Evolutionary conservation across 306 rosid genomes (phyloP), one percentile per base, ranked within the genome.

Genomic region (Citrullus mucosospermus): DNA sequence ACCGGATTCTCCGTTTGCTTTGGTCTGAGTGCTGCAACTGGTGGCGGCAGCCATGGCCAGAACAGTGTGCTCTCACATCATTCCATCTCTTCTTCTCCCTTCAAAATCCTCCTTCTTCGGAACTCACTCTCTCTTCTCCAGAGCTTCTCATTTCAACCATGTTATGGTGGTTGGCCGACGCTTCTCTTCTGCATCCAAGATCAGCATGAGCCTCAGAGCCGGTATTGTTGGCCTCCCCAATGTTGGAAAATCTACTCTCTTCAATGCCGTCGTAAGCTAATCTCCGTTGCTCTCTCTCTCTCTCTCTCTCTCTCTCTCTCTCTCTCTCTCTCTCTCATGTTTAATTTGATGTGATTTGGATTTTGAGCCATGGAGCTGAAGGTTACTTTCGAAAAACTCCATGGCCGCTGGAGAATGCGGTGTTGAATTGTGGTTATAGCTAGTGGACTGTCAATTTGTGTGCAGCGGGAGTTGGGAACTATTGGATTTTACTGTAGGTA

Each of bases 181-280:
- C 30, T 86, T 85, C 81, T 89, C 91, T 80, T 88, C 92, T 48
- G 82, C 93, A 0, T 86, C 90, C 4, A 92, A 80, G 82, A 88
- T 92, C 56, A 88, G 99, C 90, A 95, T 91, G 99, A 95, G 93
- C 84, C 93, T 95, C 76, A 87, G 79, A 84, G 96, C 97, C 60
- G 99, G 99, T 73, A 92, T 95, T 59, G 99, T 95, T 67, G 99
- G 99, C 78, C 99, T 95, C 58, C 97, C 97, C 10, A 95, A 95
- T 81, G 99, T 95, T 75, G 98, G 98, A 50, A 95, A 91, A 81
- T 95, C 98, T 77, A 95, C 97, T 36, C 97, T 95, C 79, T 95
- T 95, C 89, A 95, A 92, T 77, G 99, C 97, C 79, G 97, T 95
- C 32, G 97, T 95, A 84, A 88, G 93, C 34, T 73, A 30, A 60